A percentile compares a stretch with the other conserved stretches of the same genome.
Evolutionary conservation across 768 basidiomycete genomes (phyloP).

Genomic region (Hortiboletus campestris): DNA sequence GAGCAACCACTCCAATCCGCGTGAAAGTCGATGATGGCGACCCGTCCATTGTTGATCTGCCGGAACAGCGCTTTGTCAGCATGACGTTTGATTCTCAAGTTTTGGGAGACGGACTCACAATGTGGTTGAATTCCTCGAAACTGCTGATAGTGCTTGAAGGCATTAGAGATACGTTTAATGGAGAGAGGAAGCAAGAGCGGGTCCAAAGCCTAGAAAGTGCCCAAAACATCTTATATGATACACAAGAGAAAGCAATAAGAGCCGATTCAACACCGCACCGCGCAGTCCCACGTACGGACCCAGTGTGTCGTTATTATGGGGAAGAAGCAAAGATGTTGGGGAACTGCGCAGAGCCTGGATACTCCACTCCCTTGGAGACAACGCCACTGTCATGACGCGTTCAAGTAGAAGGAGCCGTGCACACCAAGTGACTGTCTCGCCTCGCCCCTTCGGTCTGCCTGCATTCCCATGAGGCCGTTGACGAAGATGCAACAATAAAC

Average conservation of each 20-base stretch:
- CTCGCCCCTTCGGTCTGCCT: neutral
- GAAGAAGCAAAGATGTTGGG: neutral
- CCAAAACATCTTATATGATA: neutral
- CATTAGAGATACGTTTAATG: constrained; percentile 5
- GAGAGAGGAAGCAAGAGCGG: neutral
- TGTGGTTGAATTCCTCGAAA: constrained; percentile 16
- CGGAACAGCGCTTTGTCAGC: neutral
- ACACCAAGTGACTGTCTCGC: neutral
- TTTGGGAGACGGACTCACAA: constrained; percentile 18
- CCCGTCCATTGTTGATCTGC: constrained; percentile 28
- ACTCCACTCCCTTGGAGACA: neutral
- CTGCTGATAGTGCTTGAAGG: constrained; percentile 17
- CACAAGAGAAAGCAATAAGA: neutral
- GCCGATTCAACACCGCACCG: neutral
- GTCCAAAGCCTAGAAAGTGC: no score
- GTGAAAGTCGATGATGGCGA: constrained; percentile 24
- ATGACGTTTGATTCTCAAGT: no score
- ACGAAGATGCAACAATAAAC: neutral
- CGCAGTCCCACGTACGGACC: neutral
- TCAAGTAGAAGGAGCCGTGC: neutral
- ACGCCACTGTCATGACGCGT: neutral
- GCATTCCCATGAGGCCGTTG: neutral
- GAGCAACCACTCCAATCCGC: constrained; percentile 14
- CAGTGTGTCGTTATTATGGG: neutral
- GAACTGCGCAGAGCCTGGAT: neutral